Evolutionary conservation across 345 rosid species (phyloP).

Genomic region (Firmiana major): DNA sequence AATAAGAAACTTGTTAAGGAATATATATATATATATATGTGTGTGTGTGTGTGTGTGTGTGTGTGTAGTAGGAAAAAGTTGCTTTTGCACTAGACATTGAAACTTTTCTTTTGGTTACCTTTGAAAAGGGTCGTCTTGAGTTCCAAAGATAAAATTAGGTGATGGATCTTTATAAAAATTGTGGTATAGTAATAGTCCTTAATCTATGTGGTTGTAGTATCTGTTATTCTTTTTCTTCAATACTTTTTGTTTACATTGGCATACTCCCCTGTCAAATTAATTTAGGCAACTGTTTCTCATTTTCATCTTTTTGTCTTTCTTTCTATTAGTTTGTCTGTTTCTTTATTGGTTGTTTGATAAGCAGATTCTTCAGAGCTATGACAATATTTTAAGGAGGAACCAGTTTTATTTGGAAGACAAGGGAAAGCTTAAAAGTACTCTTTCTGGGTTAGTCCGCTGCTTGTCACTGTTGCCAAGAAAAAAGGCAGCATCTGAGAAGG

Average conservation of each 20-base stretch:
- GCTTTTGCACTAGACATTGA: not conserved
- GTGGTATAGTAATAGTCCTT: not conserved
- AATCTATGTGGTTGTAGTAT: not conserved
- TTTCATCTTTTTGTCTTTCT: not conserved
- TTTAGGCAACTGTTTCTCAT: not conserved
- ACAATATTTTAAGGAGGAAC: constrained; percentile 56
- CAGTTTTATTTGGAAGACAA: constrained; percentile 68
- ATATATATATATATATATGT: not conserved
- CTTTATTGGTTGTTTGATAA: constrained; percentile 5
- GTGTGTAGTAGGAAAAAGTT: not conserved
- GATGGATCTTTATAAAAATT: too few relatives aligned
- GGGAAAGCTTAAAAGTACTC: constrained; percentile 59
- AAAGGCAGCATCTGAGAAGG: constrained; percentile 43
- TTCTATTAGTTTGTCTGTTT: not conserved
- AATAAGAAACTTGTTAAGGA: not conserved
- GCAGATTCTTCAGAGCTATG: constrained; percentile 81
- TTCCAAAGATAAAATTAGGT: too few relatives aligned
- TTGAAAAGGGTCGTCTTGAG: not conserved
- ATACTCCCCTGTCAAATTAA: not conserved
- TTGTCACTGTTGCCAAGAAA: constrained; percentile 58
- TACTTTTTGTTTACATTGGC: not conserved
- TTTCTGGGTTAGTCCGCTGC: constrained; percentile 72
- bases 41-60: too few relatives aligned
- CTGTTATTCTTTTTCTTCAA: not conserved
- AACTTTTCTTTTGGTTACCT: not conserved